Evolutionary conservation across 2,329 filamentous ascomycete genomes (phyloP), one percentile per base, ranked within the genome.

Genomic region (Paracoccidioides brasiliensis): DNA sequence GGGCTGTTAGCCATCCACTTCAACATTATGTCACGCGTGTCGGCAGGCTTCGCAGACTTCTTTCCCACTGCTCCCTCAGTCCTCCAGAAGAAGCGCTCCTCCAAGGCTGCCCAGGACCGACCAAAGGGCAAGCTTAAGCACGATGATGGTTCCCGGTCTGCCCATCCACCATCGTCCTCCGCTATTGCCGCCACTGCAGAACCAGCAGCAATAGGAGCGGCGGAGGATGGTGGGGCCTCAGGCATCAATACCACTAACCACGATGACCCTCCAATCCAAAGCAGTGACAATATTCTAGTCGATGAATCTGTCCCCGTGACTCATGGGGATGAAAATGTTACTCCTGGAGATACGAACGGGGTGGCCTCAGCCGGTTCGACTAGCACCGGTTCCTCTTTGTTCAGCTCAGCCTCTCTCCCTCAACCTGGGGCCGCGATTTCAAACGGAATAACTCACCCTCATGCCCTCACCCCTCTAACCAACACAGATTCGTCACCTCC

Each of bases 1-100:
- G 66, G 69, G 70, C 68, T 69, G 67, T 63, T 72, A 72, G 70
- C 70, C 70, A 67, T 64, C 63, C 70, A 8, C 37, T 35, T 28
- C 62, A 67, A 30, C 78, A 84, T 76, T 75, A 88, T 87, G 85
- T 88, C 88, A 82, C 88, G 86, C 77, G 81, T 84, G 70, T 79
- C 80, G 72, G 84, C 85, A 76, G 84, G 84, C 75, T 90, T 90
- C 79, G 86, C 85, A 74, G 83, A 90, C 75, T 93, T 89, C 79
- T 90, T 90, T 73, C 86, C 86, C 64, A 82, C 85, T 69, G 87
- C 86, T 67, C 86, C 87, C 63, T 80, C 81, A 64, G 82, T 81
- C 61, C 70, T 78, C 55, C 72, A 74, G 61, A 69, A 74, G 63
- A 75, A 74, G 71, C 73, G 72, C 67, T 52, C 67, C 67, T 52